Conservation (phyloP, 495 filamentous ascomycete species). For the Pseudomonodictys pantanalensis region DNA sequence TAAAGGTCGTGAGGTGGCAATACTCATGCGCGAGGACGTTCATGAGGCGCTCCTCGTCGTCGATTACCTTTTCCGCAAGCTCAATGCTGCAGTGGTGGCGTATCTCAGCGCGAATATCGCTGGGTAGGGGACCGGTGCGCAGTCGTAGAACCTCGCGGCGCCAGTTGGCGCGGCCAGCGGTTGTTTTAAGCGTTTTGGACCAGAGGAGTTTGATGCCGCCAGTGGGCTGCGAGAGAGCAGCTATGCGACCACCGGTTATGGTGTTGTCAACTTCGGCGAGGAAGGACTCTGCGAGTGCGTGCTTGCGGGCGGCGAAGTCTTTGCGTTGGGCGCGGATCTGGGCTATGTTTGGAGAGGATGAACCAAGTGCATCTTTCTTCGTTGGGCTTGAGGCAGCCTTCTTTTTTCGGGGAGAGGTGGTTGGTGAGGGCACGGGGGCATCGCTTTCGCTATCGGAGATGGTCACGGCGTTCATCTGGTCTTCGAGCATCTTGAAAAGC, state of each 20-base stretch:
- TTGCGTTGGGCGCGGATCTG: conserved; percentile 48
- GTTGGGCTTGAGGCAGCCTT: conserved; percentile 38
- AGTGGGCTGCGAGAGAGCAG: conserved; percentile 55
- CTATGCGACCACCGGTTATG: conserved; percentile 63
- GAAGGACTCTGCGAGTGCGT: conserved; percentile 64
- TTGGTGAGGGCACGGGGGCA: conserved; percentile 18
- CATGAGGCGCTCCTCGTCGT: conserved; percentile 65
- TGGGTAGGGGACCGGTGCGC: conserved; percentile 39
- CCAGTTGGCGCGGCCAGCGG: conserved; percentile 86
- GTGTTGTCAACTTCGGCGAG: conserved; percentile 67
- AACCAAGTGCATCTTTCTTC: conserved; percentile 33
- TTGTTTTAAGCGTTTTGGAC: conserved; percentile 81
- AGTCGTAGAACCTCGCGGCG: conserved; percentile 52
- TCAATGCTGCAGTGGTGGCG: conserved; percentile 78
- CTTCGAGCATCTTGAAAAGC: conserved; percentile 4
- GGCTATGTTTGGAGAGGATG: conserved; percentile 8
- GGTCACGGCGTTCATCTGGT: neutral
- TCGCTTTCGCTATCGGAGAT: conserved; percentile 11
- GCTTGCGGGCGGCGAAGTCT: conserved; percentile 65
- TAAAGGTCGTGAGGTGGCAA: conserved; percentile 87
- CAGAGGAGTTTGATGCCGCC: conserved; percentile 79
- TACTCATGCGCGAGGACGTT: conserved; percentile 93
- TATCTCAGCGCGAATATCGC: conserved; percentile 29
- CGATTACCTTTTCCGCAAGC: conserved; percentile 80
- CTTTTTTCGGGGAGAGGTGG: conserved; percentile 41